These are phyloP conservation scores for Pleomassaria siparia DNA, from an alignment of 2,329 filamentous ascomycete species.

Conservation along the genomic window DNA sequence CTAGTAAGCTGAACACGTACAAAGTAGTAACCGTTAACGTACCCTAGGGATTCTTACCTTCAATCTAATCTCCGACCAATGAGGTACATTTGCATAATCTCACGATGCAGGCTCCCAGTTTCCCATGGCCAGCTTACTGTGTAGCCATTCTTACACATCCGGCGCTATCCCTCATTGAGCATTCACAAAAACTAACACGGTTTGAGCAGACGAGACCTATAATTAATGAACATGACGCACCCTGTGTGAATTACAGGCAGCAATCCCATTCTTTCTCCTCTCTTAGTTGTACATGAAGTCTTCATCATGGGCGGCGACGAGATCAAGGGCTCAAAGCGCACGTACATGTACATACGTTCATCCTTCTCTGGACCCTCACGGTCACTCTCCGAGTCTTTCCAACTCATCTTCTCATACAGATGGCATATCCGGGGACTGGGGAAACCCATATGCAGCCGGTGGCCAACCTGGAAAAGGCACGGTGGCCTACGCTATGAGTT, in stretches of 20 bases:
- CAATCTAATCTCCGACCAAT: background rate
- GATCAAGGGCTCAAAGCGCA: background rate
- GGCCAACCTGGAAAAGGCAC: constrained; percentile 60
- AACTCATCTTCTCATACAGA: constrained; percentile 17
- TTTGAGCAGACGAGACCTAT: too few species aligned
- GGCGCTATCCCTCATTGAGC: background rate
- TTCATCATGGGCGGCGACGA: constrained; percentile 1
- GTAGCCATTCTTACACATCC: background rate
- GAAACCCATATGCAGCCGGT: constrained; percentile 43
- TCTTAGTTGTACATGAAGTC: background rate
- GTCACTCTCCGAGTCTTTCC: background rate
- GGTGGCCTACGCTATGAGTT: constrained; percentile 71
- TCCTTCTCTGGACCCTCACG: background rate
- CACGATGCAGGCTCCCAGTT: background rate
- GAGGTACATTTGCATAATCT: background rate
- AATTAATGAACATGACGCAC: background rate
- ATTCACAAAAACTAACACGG: background rate
- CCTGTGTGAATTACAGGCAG: background rate
- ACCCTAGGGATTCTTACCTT: background rate
- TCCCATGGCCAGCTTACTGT: background rate
- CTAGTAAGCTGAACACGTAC: too few species aligned
- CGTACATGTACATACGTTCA: background rate
- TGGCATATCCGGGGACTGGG: constrained; percentile 42
- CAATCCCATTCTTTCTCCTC: background rate
- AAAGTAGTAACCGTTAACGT: too few species aligned